Evolutionary conservation across 2,329 filamentous ascomycete species (phyloP), one percentile per base, ranked within the genome.

Genomic region (Ceratocystis cubensis): DNA sequence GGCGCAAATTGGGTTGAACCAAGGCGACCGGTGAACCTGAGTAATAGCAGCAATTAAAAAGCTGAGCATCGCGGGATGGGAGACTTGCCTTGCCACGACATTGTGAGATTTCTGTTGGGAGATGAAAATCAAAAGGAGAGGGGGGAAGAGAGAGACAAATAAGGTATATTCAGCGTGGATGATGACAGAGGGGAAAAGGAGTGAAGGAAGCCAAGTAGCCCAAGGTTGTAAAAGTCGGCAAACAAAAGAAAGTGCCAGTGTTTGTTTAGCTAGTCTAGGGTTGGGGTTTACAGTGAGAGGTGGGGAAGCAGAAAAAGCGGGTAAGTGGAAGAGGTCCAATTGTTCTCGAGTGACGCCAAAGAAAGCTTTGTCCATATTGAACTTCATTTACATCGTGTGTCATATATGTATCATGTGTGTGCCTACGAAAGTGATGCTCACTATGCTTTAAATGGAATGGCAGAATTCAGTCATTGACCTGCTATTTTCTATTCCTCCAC

Each of bases 71-170:
- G 10, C 28, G 15, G 30, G 28, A 25, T 41, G n/a, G 25, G 20
- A 25, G 41, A 67, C 73, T 72, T 73, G 89, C 87, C 84, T 87
- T 90, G 86, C 86, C 86, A 88, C 77, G 86, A 88, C 86, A 89
- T 88, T 74, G 72, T 83, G 74, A 33, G 59, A 45, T 17, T 48
- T 63, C 5, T 67, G 56, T 65, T 46, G 22, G 13, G 37, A 41
- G 37, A 41, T 13, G 37, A 41, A 41, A 41, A 15, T 15, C 28
- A 56, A 63, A 46, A 4, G 64, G 68, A 70, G 71, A 65, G 59
- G 56, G 62, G 25, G n/a, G 57, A 28, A 57, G 50, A 66, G 65
- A 59, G 57, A 65, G 46, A 28, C 8, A 20, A 68, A 69, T 57
- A 66, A 45, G 64, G 67, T 64, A 68, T 66, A 59, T 59, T 59